Evolutionary conservation across 2,329 filamentous ascomycete species (phyloP), one percentile per base, ranked within the genome.

Genomic region (Fusarium metavorans): DNA sequence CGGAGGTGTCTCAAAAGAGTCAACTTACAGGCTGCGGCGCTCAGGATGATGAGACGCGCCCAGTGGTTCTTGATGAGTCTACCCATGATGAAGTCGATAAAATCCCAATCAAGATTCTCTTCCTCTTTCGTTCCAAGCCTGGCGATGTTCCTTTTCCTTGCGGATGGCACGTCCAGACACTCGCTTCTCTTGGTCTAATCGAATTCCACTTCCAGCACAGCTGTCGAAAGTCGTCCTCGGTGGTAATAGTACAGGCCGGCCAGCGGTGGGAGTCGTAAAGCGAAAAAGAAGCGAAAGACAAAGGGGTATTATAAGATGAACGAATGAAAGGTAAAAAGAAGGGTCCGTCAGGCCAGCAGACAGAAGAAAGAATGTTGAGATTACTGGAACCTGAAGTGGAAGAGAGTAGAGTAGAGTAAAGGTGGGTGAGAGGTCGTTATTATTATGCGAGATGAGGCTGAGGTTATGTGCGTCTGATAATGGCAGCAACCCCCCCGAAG

Each of bases 1-100:
- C 3, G 57, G 64, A 48, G 30, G 7, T 30, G 37, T 14, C 18
- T 86, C n/a, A 50, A 30, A 54, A n/a, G 35, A 20, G 5, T n/a
- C 14, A 56, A 73, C 87, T 71, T 91, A 95, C 93, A 95, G 67
- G 87, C 84, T 75, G 94, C 93, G 41, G 97, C 95, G 32, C 94
- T 94, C 82, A 99, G 87, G 84, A 97, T 90, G 81, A 99, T 97
- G 80, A 99, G 92, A 71, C 97, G 93, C 78, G 95, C 97, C 95
- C 95, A 98, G 88, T 99, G 97, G 87, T 98, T 98, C 90, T 99
- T 99, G 87, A 99, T 98, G 82, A 99, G 92, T 85, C 93, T 97
- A 84, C 97, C 97, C 97, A 99, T 99, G 73, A 76, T 86, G 64
- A 70, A 62, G 43, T 67, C 64, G 61, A 67, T 61, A 35, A 30